Conservation (phyloP, 129 eudicot species). For the Flaveria brownii region DNA sequence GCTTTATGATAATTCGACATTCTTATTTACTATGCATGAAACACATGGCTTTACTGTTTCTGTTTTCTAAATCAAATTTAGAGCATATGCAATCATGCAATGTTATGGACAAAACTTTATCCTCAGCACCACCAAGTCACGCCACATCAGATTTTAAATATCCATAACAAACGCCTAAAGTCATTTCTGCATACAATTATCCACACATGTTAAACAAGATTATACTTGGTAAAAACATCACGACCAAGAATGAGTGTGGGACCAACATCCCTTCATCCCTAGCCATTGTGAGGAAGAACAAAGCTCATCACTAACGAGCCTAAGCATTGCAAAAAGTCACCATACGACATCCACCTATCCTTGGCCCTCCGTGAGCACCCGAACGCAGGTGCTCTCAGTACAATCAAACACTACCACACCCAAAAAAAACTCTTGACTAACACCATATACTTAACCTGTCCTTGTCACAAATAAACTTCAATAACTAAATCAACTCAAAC, state of each 20-base stretch:
- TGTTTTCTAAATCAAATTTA: slow-evolving; percentile 9
- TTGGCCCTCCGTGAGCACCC: neutral
- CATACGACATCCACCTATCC: neutral
- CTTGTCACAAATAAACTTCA: neutral
- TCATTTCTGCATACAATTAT: neutral
- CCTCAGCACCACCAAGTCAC: neutral
- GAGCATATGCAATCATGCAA: neutral
- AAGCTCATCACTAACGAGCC: neutral
- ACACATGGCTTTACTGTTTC: neutral
- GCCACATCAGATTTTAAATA: neutral
- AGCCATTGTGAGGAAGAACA: neutral
- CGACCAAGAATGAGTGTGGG: neutral
- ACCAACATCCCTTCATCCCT: too few relatives aligned
- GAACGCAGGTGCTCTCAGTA: neutral
- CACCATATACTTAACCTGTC: neutral
- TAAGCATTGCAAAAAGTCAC: neutral
- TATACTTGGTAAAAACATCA: neutral
- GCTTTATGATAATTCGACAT: neutral
- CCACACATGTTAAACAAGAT: neutral
- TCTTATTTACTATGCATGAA: neutral
- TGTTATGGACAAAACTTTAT: neutral
- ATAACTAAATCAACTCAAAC: neutral
- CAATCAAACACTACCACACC: neutral
- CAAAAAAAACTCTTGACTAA: neutral
- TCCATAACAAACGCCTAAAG: neutral